These are phyloP conservation scores for Vicia faba DNA, from an alignment of 306 rosid genomes.

Conservation along the genomic window DNA sequence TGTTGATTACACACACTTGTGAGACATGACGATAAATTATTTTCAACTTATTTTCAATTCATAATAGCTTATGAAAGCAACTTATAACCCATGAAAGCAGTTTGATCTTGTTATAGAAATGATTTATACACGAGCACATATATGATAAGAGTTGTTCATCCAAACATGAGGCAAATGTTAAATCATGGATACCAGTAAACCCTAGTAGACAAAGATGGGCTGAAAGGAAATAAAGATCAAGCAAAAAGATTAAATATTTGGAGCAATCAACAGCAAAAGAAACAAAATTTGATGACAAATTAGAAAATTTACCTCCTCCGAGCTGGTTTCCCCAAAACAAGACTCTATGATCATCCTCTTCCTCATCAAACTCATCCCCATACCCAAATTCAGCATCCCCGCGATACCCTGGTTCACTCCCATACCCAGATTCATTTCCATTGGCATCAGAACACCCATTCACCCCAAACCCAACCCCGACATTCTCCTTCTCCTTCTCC, in stretches of 20 bases:
- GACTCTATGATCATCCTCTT: constrained; percentile 77
- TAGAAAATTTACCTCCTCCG: constrained; percentile 53
- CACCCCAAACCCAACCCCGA: constrained; percentile 64
- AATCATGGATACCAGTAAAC: not conserved
- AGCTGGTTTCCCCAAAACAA: constrained; percentile 78
- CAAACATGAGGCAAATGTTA: not conserved
- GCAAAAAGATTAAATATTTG: not conserved
- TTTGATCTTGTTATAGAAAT: too few species aligned
- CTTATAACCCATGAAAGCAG: too few species aligned
- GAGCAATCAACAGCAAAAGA: not conserved
- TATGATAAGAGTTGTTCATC: not conserved
- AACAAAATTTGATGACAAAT: constrained; percentile 1
- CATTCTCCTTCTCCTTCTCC: constrained; percentile 77
- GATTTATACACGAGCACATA: too few species aligned
- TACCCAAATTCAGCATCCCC: constrained; percentile 98
- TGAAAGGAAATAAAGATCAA: too few species aligned
- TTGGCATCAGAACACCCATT: constrained; percentile 70
- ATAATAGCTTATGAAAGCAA: not conserved
- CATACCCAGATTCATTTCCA: constrained; percentile 89
- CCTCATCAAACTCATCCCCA: constrained; percentile 95
- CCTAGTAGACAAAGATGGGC: not conserved
- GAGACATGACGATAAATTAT: not conserved
- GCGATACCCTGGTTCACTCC: constrained; percentile 98
- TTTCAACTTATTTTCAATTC: not conserved
- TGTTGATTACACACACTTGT: not conserved